Percentiles rank a stretch among this genome's conserved stretches.
Conservation (phyloP, 805 yeast genomes). For the Dipodascopsis uninucleata region DNA sequence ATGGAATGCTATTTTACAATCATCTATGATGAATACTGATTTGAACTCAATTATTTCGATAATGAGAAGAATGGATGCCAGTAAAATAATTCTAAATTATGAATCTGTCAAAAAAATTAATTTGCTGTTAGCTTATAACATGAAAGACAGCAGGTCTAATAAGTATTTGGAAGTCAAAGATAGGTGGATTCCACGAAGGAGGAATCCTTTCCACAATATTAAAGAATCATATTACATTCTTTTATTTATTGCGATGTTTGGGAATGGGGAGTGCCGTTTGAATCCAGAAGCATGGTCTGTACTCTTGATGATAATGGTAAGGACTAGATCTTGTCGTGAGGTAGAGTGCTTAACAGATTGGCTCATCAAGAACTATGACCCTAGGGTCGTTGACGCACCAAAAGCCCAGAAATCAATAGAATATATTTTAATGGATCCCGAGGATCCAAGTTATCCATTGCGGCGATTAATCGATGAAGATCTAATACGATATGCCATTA, state of each 20-base stretch:
- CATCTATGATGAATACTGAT: background rate
- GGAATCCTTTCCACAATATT: too few relatives aligned
- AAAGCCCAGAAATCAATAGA: background rate
- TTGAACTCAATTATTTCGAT: background rate
- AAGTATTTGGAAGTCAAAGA: too few relatives aligned
- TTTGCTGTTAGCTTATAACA: too few relatives aligned
- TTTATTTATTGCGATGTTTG: too few relatives aligned
- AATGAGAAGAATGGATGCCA: conserved; percentile 1
- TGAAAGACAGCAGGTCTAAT: too few relatives aligned
- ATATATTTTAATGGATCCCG: background rate
- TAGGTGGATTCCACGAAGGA: too few relatives aligned
- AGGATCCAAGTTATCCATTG: conserved; percentile 1
- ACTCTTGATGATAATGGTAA: background rate
- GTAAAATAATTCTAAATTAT: too few relatives aligned
- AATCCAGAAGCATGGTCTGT: conserved; percentile 1
- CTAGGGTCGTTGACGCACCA: background rate
- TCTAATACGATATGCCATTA: background rate
- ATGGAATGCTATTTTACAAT: conserved; percentile 3
- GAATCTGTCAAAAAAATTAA: too few relatives aligned
- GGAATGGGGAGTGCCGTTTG: background rate
- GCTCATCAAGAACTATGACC: background rate
- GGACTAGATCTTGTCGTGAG: background rate
- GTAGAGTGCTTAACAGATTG: conserved; percentile 1
- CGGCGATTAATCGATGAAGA: background rate
- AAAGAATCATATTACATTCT: too few relatives aligned